Conservation (phyloP, 2,329 filamentous ascomycete species). For the Talaromyces rugulosus region DNA sequence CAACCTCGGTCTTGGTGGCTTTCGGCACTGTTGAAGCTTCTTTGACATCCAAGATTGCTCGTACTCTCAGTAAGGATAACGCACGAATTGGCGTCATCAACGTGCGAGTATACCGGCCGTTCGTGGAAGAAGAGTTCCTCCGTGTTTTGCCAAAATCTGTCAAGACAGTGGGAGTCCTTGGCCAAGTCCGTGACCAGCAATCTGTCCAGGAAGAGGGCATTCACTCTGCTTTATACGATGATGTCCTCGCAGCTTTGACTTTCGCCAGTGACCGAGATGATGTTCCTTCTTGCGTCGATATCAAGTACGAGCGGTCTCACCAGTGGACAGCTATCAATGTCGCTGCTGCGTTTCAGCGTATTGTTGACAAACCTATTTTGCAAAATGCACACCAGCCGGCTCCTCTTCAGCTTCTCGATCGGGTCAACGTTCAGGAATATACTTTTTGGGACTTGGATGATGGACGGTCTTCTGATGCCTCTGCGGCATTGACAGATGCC, state of each 20-base stretch:
- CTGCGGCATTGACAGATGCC: slow-evolving; percentile 57
- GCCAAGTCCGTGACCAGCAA: slow-evolving; percentile 73
- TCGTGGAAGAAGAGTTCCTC: slow-evolving; percentile 91
- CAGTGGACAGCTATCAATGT: slow-evolving; percentile 54
- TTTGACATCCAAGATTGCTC: slow-evolving; percentile 74
- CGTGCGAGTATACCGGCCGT: slow-evolving; percentile 90
- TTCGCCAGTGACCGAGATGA: slow-evolving; percentile 67
- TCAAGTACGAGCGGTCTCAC: slow-evolving; percentile 81
- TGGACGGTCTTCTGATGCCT: slow-evolving; percentile 62
- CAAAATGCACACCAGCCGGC: slow-evolving; percentile 34
- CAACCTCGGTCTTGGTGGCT: slow-evolving; percentile 80
- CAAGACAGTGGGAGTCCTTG: slow-evolving; percentile 75
- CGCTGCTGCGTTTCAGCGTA: slow-evolving; percentile 42
- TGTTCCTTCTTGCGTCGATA: slow-evolving; percentile 66
- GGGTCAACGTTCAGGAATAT: slow-evolving; percentile 68
- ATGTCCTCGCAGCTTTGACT: slow-evolving; percentile 78
- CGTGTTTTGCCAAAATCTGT: slow-evolving; percentile 71
- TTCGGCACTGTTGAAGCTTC: slow-evolving; percentile 92
- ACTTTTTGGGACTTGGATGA: slow-evolving; percentile 89
- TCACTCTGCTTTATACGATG: slow-evolving; percentile 85
- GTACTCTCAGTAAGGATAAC: slow-evolving; percentile 66
- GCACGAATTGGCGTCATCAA: slow-evolving; percentile 81
- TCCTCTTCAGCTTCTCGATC: slow-evolving; percentile 52
- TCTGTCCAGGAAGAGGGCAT: slow-evolving; percentile 70
- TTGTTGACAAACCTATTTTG: slow-evolving; percentile 39